Conservation (phyloP, 2,329 filamentous ascomycete species). For the Penicillium corylophilum region DNA sequence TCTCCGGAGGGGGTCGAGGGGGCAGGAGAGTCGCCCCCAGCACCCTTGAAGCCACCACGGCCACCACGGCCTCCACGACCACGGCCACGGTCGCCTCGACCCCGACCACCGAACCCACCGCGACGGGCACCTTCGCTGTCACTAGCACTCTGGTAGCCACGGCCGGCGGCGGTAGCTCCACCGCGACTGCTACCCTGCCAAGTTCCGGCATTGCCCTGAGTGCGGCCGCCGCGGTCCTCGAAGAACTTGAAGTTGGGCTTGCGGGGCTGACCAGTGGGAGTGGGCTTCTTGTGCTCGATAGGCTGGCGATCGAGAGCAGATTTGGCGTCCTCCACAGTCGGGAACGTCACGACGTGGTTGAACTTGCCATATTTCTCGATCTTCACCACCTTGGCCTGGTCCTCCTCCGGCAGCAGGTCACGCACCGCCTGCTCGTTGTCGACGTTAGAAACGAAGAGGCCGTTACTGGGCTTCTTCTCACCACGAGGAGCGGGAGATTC, state of each 20-base stretch:
- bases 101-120: slow-evolving; percentile 58
- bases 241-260: slow-evolving; percentile 83
- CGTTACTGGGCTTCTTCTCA: slow-evolving; percentile 68
- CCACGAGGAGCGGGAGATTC: slow-evolving; percentile 57
- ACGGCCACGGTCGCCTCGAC: slow-evolving; percentile 49
- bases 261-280: slow-evolving; percentile 66
- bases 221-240: slow-evolving; percentile 63
- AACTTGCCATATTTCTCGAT: slow-evolving; percentile 68
- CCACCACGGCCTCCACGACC: slow-evolving; percentile 59
- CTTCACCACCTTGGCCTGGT: slow-evolving; percentile 75
- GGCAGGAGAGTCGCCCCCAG: slow-evolving; percentile 31
- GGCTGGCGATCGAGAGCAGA: slow-evolving; percentile 72
- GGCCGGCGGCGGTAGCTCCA: slow-evolving; percentile 63
- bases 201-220: slow-evolving; percentile 53
- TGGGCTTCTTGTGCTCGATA: slow-evolving; percentile 71
- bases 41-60: slow-evolving; percentile 58
- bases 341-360: slow-evolving; percentile 81
- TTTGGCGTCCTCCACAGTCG: slow-evolving; percentile 74
- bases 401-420: slow-evolving; percentile 78
- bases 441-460: slow-evolving; percentile 86
- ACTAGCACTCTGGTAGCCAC: slow-evolving; percentile 83
- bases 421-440: slow-evolving; percentile 79
- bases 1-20: slow-evolving; percentile 32
- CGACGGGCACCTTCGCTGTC: slow-evolving; percentile 69
- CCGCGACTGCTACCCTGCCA: slow-evolving; percentile 61